phyloP scores from a whole-genome alignment of 768 basidiomycete species.

The Suillus sp. region DNA sequence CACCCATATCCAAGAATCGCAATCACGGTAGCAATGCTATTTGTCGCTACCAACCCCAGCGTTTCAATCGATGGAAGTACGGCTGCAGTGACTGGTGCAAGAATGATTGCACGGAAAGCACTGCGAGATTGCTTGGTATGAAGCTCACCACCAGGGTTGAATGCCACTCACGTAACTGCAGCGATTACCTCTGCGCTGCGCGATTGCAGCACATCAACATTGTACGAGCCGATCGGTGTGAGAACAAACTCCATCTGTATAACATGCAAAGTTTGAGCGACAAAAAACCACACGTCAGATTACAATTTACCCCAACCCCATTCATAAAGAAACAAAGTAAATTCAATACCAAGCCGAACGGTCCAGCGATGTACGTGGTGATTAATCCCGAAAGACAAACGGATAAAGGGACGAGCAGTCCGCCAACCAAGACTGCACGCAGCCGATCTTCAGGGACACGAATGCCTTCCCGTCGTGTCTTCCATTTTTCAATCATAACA shows the following conservation, averaged over 20 bases:
- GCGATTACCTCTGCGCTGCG: slow-evolving; percentile 63
- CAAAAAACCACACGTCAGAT: background rate
- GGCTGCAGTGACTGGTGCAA: slow-evolving; percentile 44
- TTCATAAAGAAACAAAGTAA: slow-evolving; percentile 58
- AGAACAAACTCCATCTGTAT: slow-evolving; percentile 55
- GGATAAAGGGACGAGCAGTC: slow-evolving; percentile 49
- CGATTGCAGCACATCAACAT: slow-evolving; percentile 55
- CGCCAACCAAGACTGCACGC: slow-evolving; percentile 42
- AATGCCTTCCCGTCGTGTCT: slow-evolving; percentile 38
- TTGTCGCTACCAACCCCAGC: slow-evolving; percentile 48
- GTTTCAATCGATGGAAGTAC: slow-evolving; percentile 54
- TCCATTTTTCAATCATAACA: slow-evolving; percentile 45
- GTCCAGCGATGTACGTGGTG: slow-evolving; percentile 48
- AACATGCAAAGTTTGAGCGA: background rate
- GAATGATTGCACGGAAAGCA: slow-evolving; percentile 47
- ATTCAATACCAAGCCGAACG: slow-evolving; percentile 48
- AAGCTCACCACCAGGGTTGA: background rate
- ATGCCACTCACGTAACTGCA: slow-evolving; percentile 46
- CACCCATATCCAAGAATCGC: slow-evolving; percentile 53
- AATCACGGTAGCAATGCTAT: slow-evolving; percentile 44
- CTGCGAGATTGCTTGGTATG: slow-evolving; percentile 30
- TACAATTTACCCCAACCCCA: slow-evolving; percentile 54
- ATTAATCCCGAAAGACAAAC: slow-evolving; percentile 47
- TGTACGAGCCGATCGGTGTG: slow-evolving; percentile 56
- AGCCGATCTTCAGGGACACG: slow-evolving; percentile 29